These are phyloP conservation scores for Cinchona pubescens DNA, from an alignment of 257 asterid genomes.

Conservation along the genomic window DNA sequence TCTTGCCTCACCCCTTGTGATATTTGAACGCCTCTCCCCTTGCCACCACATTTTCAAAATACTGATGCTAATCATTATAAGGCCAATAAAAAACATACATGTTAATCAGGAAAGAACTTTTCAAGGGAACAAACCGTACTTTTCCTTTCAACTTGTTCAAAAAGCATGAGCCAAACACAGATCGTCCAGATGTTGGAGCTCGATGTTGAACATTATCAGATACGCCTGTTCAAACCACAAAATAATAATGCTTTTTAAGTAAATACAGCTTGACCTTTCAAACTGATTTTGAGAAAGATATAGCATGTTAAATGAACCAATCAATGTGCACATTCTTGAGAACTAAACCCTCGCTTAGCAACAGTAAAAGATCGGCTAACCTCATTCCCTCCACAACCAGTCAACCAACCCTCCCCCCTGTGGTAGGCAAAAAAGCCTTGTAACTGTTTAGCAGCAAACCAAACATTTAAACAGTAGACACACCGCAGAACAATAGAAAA, in stretches of 20 bases:
- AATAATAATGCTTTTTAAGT: neutral
- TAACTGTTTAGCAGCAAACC: neutral
- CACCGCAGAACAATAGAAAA: neutral
- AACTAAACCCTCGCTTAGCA: neutral
- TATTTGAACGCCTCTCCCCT: neutral
- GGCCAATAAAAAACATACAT: slow-evolving; percentile 7
- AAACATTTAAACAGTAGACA: neutral
- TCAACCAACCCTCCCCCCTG: neutral
- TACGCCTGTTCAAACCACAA: slow-evolving; percentile 34
- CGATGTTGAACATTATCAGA: slow-evolving; percentile 29
- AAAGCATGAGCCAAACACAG: slow-evolving; percentile 37
- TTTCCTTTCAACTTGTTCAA: slow-evolving; percentile 37
- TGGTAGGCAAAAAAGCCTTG: neutral
- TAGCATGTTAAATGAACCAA: neutral
- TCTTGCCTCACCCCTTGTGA: neutral
- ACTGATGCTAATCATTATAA: neutral
- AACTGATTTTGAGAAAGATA: too few species aligned
- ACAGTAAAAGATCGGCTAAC: neutral
- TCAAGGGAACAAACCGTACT: slow-evolving; percentile 19
- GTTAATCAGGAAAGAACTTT: slow-evolving; percentile 11
- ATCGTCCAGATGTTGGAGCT: slow-evolving; percentile 30
- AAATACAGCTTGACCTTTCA: neutral
- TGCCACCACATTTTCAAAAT: neutral
- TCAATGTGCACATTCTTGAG: neutral
- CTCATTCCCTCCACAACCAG: neutral